These are phyloP conservation scores for Aeschynomene evenia DNA, from an alignment of 306 rosid genomes.

Conservation along the genomic window DNA sequence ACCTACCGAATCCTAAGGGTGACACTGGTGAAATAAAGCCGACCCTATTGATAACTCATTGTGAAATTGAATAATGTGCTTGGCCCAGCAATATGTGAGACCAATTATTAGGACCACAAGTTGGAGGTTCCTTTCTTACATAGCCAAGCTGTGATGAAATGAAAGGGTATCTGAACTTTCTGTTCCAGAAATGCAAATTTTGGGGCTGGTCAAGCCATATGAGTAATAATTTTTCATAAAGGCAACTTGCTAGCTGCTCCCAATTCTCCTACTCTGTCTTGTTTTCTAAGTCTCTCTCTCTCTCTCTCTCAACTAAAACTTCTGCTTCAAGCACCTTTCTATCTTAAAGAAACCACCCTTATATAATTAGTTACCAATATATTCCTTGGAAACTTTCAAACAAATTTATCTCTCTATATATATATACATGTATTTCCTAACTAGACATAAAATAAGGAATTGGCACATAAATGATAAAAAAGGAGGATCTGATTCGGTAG, in stretches of 20 bases:
- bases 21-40: no score
- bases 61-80: neutral
- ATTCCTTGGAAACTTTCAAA: constrained; percentile 19
- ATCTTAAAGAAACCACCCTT: constrained; percentile 36
- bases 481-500: constrained; percentile 5
- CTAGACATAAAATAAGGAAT: neutral
- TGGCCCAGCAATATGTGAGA: constrained; percentile 6
- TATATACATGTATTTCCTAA: neutral
- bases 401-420: constrained; percentile 28
- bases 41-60: neutral
- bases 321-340: constrained; percentile 61
- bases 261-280: constrained; percentile 68
- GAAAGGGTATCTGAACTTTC: constrained; percentile 38
- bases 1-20: no score
- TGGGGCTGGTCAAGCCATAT: constrained; percentile 37
- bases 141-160: constrained; percentile 45
- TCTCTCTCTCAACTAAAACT: constrained; percentile 50
- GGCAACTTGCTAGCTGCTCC: constrained; percentile 46
- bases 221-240: constrained; percentile 46
- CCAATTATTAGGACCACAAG: constrained; percentile 28
- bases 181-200: constrained; percentile 21
- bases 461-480: neutral
- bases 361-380: constrained; percentile 39
- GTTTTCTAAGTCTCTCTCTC: constrained; percentile 50
- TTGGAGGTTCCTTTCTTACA: constrained; percentile 20